Base-by-base conservation (phyloP, 805 yeast species). In the Sugiyamaella marilandica region DNA sequence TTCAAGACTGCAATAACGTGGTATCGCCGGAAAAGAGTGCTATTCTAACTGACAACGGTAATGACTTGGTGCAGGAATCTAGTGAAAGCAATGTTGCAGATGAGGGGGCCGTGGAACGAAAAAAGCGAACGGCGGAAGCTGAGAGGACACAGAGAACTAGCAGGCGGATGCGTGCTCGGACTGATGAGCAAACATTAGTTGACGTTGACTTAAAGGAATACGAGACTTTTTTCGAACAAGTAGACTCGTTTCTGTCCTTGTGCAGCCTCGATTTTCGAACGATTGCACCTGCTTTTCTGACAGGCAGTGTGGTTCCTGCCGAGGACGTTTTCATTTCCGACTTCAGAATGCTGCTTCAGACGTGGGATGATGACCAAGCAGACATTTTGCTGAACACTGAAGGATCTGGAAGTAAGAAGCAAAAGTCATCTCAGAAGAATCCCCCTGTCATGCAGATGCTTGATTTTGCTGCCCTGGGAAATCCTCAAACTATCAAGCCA, bases 281-380 rank as follows among this genome's bases (percentile, higher is more conserved):
- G 2, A 56, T 63, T 2, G 34, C 60, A 19, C 62, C 60, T 11
- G 46, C 48, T 8, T 59, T 59, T 43, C 16, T 35, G 26, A 52
- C 39, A 10, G 57, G 49, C n/a, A 53, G 46, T 0, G 34, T 5
- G 9, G 52, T 48, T 24, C 16, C 57, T 9, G 50, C 53, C 0
- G 58, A 49, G 2, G 63, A 65, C 29, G 13, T 14, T 8, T 55
- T 35, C 33, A 53, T 63, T 2, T 39, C 54, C 5, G 76, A 72
- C 50, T 61, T 74, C 32, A 66, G 67, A 39, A 59, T 60, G 19
- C 62, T 72, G 50, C 60, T 73, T 10, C 63, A 64, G 34, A 57
- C 57, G 41, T 74, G 78, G 78, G 63, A 67, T 9, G 61, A 61
- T 18, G 63, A 58, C 7, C 62, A 60, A 34, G 62, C 71, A 0